Evolutionary conservation across 2,329 filamentous ascomycete species (phyloP), one percentile per base, ranked within the genome.

Genomic region (Rosellinia necatrix): DNA sequence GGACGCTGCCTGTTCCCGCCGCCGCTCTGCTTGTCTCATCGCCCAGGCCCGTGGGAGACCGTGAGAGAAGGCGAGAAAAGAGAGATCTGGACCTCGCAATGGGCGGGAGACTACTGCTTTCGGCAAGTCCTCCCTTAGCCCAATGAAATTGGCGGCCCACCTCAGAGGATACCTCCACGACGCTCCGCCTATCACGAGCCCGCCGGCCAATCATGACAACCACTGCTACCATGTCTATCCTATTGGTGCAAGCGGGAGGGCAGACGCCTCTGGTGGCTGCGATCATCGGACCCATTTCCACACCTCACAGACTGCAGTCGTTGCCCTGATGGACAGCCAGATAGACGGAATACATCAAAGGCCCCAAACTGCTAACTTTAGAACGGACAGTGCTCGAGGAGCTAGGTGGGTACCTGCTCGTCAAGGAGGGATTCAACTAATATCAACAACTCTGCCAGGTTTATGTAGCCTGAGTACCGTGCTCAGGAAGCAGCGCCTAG

Each of bases 181-280:
- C n/a, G n/a, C n/a, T n/a, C n/a, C n/a, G n/a, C n/a, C n/a, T n/a
- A n/a, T n/a, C n/a, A n/a, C n/a, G n/a, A 47, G n/a, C 19, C 37
- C n/a, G 38, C 35, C n/a, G 30, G 32, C 53, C 53, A 56, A 56
- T 51, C 53, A n/a, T n/a, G n/a, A n/a, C n/a, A n/a, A n/a, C n/a
- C n/a, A n/a, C n/a, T n/a, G 41, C 46, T 35, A n/a, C 15, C 8
- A 7, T 32, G 53, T n/a, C 40, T 27, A 22, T 32, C 22, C 47
- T 50, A 32, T 34, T 25, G 25, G 37, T 13, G 34, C 35, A 22
- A 37, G 21, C 34, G 37, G 51, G 37, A n/a, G n/a, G n/a, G n/a
- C n/a, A n/a, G n/a, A n/a, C n/a, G 24, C 47, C 9, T 38, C 15
- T 34, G 46, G 38, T 40, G n/a, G n/a, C n/a, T 53, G 41, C 50